phyloP scores from a whole-genome alignment of 345 rosid species.

The Firmiana major region DNA sequence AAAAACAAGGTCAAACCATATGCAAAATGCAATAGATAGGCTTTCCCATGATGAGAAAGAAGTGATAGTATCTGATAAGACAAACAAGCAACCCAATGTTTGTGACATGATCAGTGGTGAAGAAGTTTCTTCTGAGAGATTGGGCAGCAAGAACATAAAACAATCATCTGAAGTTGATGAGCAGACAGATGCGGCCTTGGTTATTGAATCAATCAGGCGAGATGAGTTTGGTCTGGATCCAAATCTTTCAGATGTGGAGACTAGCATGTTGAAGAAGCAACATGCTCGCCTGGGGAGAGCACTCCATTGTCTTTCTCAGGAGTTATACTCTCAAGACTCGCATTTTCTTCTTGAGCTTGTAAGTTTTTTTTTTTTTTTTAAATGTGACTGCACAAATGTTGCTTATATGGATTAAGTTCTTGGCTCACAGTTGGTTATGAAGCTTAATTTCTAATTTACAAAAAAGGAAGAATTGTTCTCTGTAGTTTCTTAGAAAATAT shows the following conservation, averaged over 20 bases:
- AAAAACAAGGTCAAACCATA: constrained; percentile 19
- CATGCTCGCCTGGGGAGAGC: constrained; percentile 99
- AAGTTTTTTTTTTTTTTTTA: constrained; percentile 19
- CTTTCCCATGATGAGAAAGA: constrained; percentile 24
- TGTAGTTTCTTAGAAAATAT: not conserved
- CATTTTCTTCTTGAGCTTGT: constrained; percentile 99
- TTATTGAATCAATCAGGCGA: constrained; percentile 74
- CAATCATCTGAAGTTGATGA: constrained; percentile 26
- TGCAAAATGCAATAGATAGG: constrained; percentile 25
- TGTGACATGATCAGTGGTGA: constrained; percentile 16
- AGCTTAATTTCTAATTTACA: not conserved
- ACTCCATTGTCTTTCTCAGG: constrained; percentile 95
- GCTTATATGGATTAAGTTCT: not conserved
- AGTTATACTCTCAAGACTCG: constrained; percentile 94
- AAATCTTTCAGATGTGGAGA: constrained; percentile 59
- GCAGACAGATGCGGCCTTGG: constrained; percentile 39
- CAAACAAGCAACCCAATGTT: constrained; percentile 22
- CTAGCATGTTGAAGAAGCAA: constrained; percentile 73
- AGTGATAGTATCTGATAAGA: constrained; percentile 13
- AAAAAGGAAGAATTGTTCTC: not conserved
- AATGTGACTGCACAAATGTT: not conserved
- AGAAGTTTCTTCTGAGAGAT: constrained; percentile 29
- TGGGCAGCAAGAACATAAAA: constrained; percentile 20
- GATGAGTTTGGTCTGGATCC: constrained; percentile 87
- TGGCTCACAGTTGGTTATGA: not conserved